Percentiles rank a stretch among this genome's conserved stretches.
Conservation (phyloP, 768 basidiomycete species). For the Sarcodon sp. region DNA sequence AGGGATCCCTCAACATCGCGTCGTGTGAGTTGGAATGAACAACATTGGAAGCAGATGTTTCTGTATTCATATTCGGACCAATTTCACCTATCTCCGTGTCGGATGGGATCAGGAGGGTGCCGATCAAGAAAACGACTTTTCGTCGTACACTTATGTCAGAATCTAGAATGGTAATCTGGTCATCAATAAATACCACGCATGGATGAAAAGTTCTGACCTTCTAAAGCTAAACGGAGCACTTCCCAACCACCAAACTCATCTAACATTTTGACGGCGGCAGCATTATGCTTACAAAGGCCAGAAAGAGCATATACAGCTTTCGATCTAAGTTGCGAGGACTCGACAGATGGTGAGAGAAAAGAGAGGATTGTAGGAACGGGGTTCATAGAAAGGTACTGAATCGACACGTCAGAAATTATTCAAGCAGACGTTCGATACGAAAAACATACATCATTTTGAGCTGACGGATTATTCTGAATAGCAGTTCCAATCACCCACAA, state of each 20-base stretch:
- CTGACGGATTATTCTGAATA: conserved; percentile 78
- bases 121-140: conserved; percentile 69
- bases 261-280: conserved; percentile 46
- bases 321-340: conserved; percentile 45
- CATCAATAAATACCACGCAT: neutral
- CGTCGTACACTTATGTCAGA: conserved; percentile 67
- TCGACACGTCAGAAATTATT: too few species aligned
- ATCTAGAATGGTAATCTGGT: conserved; percentile 29
- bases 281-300: conserved; percentile 67
- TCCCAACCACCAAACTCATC: conserved; percentile 50
- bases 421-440: neutral
- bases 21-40: conserved; percentile 70
- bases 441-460: conserved; percentile 56
- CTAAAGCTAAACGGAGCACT: conserved; percentile 40
- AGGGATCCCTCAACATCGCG: conserved; percentile 42
- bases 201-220: conserved; percentile 37
- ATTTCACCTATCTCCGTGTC: conserved; percentile 1
- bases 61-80: neutral
- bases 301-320: conserved; percentile 79
- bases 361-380: conserved; percentile 55
- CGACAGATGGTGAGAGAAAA: conserved; percentile 41
- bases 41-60: conserved; percentile 11
- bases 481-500: conserved; percentile 88
- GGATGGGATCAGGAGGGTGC: conserved; percentile 49
- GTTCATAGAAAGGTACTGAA: conserved; percentile 47